These are phyloP conservation scores for Paramyrothecium sp. DNA, from an alignment of 2,329 filamentous ascomycete genomes.

Conservation along the genomic window DNA sequence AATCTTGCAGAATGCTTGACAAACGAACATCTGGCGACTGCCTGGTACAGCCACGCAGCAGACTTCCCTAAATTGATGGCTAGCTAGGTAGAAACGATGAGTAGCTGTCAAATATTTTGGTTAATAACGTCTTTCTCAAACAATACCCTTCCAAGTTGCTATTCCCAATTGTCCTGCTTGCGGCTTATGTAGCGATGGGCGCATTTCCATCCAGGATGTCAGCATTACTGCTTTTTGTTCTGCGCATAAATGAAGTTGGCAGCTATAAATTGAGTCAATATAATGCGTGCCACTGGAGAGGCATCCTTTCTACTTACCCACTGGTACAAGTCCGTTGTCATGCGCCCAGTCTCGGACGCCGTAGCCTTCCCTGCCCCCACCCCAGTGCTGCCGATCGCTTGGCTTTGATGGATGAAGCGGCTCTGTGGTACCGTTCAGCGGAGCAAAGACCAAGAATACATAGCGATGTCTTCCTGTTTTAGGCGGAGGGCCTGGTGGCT, in stretches of 20 bases:
- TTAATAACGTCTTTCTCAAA: too few relatives aligned
- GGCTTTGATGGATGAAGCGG: conserved; percentile 13
- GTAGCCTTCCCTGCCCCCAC: conserved; percentile 8
- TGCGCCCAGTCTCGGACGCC: conserved; percentile 17
- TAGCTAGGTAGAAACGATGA: too few relatives aligned
- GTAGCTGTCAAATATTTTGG: too few relatives aligned
- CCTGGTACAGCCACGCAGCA: too few relatives aligned
- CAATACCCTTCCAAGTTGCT: too few relatives aligned
- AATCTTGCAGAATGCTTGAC: too few relatives aligned
- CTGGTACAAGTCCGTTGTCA: conserved; percentile 14
- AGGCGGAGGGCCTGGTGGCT: conserved; percentile 13
- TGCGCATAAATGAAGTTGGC: conserved; percentile 20
- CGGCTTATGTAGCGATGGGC: too few relatives aligned
- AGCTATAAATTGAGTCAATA: conserved; percentile 8
- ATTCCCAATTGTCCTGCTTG: too few relatives aligned
- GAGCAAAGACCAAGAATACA: conserved; percentile 15
- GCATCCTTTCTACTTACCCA: conserved; percentile 8
- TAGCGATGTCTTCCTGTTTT: conserved; percentile 19
- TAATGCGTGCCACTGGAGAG: not conserved
- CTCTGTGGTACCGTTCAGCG: conserved; percentile 14
- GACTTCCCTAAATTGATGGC: too few relatives aligned
- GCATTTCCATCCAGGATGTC: too few relatives aligned
- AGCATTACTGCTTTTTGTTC: conserved; percentile 11
- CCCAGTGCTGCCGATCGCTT: conserved; percentile 15
- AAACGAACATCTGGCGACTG: too few relatives aligned